Conservation (phyloP, 257 asterid genomes). For the Capsicum rhomboideum region DNA sequence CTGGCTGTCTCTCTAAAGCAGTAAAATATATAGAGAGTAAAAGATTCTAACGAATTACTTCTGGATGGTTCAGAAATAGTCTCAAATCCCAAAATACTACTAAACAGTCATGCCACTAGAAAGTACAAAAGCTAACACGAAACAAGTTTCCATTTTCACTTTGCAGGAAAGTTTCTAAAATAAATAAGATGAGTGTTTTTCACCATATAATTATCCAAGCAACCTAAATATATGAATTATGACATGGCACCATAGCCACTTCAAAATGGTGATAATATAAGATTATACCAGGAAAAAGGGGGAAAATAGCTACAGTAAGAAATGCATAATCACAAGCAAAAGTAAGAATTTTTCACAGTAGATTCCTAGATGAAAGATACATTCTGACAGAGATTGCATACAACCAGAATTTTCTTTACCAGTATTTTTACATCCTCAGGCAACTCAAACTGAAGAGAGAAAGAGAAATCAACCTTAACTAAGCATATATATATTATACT, state of each 20-base stretch:
- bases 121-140: too few species aligned
- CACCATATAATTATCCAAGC: neutral
- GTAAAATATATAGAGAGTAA: too few species aligned
- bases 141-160: neutral
- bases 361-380: constrained; percentile 22
- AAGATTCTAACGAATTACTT: too few species aligned
- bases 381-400: constrained; percentile 82
- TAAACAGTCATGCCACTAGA: too few species aligned
- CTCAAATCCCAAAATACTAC: too few species aligned
- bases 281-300: too few species aligned
- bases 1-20: too few species aligned
- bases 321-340: neutral
- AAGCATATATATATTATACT: too few species aligned
- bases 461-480: neutral
- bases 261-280: neutral
- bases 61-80: too few species aligned
- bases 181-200: neutral
- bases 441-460: constrained; percentile 57
- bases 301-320: neutral
- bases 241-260: neutral
- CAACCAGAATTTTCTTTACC: constrained; percentile 66
- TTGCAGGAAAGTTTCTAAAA: neutral
- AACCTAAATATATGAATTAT: neutral
- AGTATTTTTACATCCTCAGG: constrained; percentile 53
- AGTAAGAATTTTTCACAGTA: neutral